Conservation (phyloP, 78 protist genomes). For the Dictyostelium capitatum region DNA sequence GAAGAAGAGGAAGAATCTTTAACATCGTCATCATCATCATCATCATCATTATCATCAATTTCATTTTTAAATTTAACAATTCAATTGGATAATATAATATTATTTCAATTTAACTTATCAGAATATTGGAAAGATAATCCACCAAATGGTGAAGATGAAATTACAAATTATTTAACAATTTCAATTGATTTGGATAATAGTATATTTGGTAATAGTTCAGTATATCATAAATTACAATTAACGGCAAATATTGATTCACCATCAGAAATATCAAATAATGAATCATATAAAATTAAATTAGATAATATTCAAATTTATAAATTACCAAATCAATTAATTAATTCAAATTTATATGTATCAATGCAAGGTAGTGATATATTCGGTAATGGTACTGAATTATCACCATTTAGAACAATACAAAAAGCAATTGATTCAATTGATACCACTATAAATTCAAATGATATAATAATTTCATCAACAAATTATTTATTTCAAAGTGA, state of each 20-base stretch:
- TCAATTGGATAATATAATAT: not conserved
- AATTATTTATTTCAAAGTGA: not conserved
- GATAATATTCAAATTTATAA: constrained; percentile 14
- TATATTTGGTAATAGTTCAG: not conserved
- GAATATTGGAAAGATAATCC: not conserved
- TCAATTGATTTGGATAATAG: not conserved
- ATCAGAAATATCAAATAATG: not conserved
- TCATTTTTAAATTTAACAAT: not conserved
- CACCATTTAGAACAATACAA: constrained; percentile 28
- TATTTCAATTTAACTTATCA: not conserved
- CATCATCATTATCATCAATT: not conserved
- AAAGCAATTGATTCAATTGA: constrained; percentile 7
- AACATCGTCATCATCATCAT: not conserved
- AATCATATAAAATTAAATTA: not conserved
- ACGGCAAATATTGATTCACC: not conserved
- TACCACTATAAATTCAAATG: not conserved
- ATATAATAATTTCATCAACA: no score
- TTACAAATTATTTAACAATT: not conserved
- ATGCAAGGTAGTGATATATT: constrained; percentile 8
- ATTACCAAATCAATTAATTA: not conserved
- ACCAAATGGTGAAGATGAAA: not conserved
- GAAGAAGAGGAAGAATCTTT: not conserved
- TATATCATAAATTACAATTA: not conserved
- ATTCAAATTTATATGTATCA: constrained; percentile 40
- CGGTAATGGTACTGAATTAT: constrained; percentile 20